Base-by-base conservation (phyloP, 192 early-diverging fungal species). In the Mortierella claussenii region DNA sequence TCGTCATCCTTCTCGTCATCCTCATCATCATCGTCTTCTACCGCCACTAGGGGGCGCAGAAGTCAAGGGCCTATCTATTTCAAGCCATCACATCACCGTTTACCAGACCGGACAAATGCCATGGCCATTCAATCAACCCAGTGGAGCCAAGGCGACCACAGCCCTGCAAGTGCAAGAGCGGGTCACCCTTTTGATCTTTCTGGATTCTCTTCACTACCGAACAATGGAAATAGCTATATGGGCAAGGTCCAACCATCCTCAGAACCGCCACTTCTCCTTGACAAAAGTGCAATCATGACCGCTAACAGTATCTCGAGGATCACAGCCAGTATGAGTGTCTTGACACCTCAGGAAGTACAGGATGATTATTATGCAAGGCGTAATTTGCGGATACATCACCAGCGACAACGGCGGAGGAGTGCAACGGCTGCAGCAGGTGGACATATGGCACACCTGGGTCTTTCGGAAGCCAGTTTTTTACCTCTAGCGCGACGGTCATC, bases 291-390 rank as follows among this genome's bases (percentile, higher is more conserved):
- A 28, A 60, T 52, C 15, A 65, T 75, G 63, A 75, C 70, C 10
- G 64, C 56, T 4, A 65, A 60, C 13, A 58, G 52, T 18, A 75
- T 75, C 6, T 75, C 70, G 15, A 9, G 54, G 50, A 54, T 50
- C 0, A 75, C 70, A 2, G 62, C 61, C n/a, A 65, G 65, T 24
- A 75, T 65, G 56, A 58, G 47, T 36, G 63, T 75, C 1, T 18
- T 59, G 43, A 75, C 70, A 2, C 70, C 70, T 7, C 55, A 47
- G 34, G 61, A 75, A 32, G 63, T 66, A 0, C 55, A 75, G 21
- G 70, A 66, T 8, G 55, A 59, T 28, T 75, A 75, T 3, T 75
- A 75, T 13, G 48, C 63, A 10, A 37, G 62, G 20, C 45, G 50
- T n/a, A 59, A 65, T 47, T 49, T 63, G 5, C 62, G 62, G 10